Base-by-base conservation (phyloP, 192 early-diverging fungal genomes). In the Irineochytrium annulatum region DNA sequence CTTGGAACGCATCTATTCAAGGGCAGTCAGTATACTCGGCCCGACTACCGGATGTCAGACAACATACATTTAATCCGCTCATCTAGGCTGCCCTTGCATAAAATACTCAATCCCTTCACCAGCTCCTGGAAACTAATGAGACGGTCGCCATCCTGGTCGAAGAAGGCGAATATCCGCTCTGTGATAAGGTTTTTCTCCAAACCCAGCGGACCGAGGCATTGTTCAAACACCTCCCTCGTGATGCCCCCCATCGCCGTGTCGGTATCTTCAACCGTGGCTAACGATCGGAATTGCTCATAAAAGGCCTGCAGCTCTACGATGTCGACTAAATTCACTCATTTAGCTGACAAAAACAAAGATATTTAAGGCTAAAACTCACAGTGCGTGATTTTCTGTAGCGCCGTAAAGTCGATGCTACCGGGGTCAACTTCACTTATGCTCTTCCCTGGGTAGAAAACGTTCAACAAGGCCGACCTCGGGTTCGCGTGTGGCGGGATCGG, bases 401-500 rank as follows among this genome's bases (percentile, higher is more conserved):
- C 77, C 33, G 67, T 73, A 1, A 79, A 56, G 49, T 82, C 77
- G 31, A 37, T 54, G 17, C 16, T 39, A 57, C 20, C 27, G 49
- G 26, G 43, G 32, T 56, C 31, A 27, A 52, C 43, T 22, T 33
- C 55, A 41, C 16, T 26, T 5, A 44, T 43, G 17, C 72, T 59
- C 4, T 46, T 67, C 22, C 91, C 89, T 8, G 91, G 93, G 69
- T 94, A 98, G 52, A 95, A 81, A 26, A 78, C 69, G 17, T 77
- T 80, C 11, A 94, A 62, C 20, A 92, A 76, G 17, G 89, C 87
- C 13, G 74, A 80, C 6, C 87, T 70, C 24, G 87, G 78, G 66
- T 92, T 94, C 51, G 87, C 83, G 28, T 95, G 75, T n/a, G 92
- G 89, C 31, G 95, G 92, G 27, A 95, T 80, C 0, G 95, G 91